A percentile compares a stretch with the other conserved stretches of the same genome.
Evolutionary conservation across 2,329 filamentous ascomycete genomes (phyloP).

Genomic region (Escovopsis sp.): DNA sequence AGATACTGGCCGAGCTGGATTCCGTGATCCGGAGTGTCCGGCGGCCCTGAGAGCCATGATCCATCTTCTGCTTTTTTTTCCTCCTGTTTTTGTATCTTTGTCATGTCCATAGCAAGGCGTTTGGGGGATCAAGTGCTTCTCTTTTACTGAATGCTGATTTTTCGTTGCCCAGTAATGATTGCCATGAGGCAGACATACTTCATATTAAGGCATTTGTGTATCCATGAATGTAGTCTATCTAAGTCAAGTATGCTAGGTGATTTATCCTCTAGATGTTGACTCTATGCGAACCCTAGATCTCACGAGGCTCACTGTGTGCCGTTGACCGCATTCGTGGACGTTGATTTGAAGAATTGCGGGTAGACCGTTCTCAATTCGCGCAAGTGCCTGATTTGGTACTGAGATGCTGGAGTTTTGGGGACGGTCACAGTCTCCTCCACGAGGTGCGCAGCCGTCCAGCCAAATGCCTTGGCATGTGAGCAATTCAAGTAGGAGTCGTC

Average conservation of each 20-base stretch:
- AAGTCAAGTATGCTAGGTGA: neutral
- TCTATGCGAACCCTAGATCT: neutral
- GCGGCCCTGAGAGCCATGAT: slow-evolving; percentile 32
- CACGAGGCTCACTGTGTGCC: neutral
- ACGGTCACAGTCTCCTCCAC: slow-evolving; percentile 58
- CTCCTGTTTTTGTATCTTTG: slow-evolving; percentile 2
- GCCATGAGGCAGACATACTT: too few species aligned
- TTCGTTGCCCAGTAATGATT: too few species aligned
- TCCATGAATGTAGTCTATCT: neutral
- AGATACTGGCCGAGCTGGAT: slow-evolving; percentile 44
- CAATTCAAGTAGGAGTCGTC: slow-evolving; percentile 85
- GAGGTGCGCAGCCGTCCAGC: slow-evolving; percentile 77
- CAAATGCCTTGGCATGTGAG: slow-evolving; percentile 56
- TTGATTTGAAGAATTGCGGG: slow-evolving; percentile 68
- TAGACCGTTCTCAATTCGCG: slow-evolving; percentile 62
- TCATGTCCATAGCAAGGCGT: slow-evolving; percentile 15
- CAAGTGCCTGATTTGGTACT: slow-evolving; percentile 61
- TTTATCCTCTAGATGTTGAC: too few species aligned
- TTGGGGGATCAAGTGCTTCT: slow-evolving; percentile 3
- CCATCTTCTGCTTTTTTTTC: neutral
- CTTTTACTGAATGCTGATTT: too few species aligned
- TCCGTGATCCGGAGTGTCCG: slow-evolving; percentile 43
- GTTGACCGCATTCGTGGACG: neutral
- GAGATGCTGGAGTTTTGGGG: slow-evolving; percentile 49
- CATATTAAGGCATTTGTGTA: too few species aligned